Conservation (phyloP, 1,284 basidiomycete genomes). For the Rhodotorula sp. region DNA sequence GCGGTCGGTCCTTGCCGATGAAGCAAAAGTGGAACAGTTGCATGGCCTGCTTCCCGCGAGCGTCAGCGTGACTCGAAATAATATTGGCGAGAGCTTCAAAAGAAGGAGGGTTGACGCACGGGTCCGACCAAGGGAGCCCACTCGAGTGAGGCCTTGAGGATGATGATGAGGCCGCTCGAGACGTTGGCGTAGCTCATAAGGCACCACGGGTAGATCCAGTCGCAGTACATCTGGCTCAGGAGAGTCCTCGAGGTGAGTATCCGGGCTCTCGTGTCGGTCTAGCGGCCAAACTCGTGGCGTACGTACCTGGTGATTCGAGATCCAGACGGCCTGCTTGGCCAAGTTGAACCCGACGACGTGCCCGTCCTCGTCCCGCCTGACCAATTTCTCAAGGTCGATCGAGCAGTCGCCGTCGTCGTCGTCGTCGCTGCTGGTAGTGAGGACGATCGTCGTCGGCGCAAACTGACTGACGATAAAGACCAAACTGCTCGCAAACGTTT, state of each 20-base stretch:
- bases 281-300: not conserved
- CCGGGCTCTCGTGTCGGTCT: not conserved
- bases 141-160: conserved; percentile 83
- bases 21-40: conserved; percentile 90
- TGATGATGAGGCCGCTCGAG: conserved; percentile 65
- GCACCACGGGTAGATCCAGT: conserved; percentile 78
- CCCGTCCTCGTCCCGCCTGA: conserved; percentile 56
- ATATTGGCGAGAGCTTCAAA: conserved; percentile 18
- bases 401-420: conserved; percentile 45
- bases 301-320: conserved; percentile 45
- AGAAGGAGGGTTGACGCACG: conserved; percentile 56
- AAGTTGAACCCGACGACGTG: conserved; percentile 63
- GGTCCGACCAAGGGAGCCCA: conserved; percentile 85
- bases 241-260: too few relatives aligned
- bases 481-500: conserved; percentile 69
- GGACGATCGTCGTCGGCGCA: conserved; percentile 69
- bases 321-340: conserved; percentile 62
- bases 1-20: conserved; percentile 59
- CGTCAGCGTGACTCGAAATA: not conserved
- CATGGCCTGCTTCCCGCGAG: conserved; percentile 64
- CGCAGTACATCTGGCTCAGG: conserved; percentile 70
- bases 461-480: conserved; percentile 56
- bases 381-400: conserved; percentile 51
- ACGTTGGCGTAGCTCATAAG: conserved; percentile 35
- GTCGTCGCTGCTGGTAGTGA: conserved; percentile 55